Base-by-base conservation (phyloP, 192 early-diverging fungal genomes). In the Linnemannia zychae region DNA sequence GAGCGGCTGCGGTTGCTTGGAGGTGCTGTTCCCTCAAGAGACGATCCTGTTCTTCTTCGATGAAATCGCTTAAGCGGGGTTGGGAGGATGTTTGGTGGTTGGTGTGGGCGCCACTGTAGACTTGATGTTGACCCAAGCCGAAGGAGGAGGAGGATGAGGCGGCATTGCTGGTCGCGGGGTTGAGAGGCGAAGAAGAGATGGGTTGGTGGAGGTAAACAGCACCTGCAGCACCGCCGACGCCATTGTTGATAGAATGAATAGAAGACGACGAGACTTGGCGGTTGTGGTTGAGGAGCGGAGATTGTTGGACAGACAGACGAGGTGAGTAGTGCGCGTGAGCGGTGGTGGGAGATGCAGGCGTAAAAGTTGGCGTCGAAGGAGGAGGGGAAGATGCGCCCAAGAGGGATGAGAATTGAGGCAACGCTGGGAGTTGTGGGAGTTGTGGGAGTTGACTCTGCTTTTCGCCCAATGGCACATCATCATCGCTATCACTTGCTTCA, bases 401-500 rank as follows among this genome's bases (percentile, higher is more conserved):
- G 11, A 67, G 3, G 16, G 74, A 37, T 12, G 81, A 46, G 34
- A 72, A 28, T 4, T 74, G 82, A 34, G 72, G 68, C 44, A 73
- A 11, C 28, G 76, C 50, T 0, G 77, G 77, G 0, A 63, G 28
- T 63, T 52, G 24, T 3, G 47, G 47, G 6, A 46, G 22, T 16
- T 28, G 28, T 11, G 73, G 67, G 16, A 76, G 65, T 40, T 85
- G 83, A n/a, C 65, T 74, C n/a, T 79, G 75, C 22, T 76, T 75
- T 0, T 76, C 83, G n/a, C 69, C 74, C 31, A 85, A 60, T 0
- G 83, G 83, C 15, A 79, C 63, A 47, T 85, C 83, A 44, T 85
- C 83, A 38, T 85, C 78, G 22, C 57, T 72, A 46, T 84, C 78
- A 69, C 50, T 50, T 7, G 72, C 70, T 7, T 46, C 37, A 47